Conservation (phyloP, 768 basidiomycete species). For the Tephrocybe rancida region DNA sequence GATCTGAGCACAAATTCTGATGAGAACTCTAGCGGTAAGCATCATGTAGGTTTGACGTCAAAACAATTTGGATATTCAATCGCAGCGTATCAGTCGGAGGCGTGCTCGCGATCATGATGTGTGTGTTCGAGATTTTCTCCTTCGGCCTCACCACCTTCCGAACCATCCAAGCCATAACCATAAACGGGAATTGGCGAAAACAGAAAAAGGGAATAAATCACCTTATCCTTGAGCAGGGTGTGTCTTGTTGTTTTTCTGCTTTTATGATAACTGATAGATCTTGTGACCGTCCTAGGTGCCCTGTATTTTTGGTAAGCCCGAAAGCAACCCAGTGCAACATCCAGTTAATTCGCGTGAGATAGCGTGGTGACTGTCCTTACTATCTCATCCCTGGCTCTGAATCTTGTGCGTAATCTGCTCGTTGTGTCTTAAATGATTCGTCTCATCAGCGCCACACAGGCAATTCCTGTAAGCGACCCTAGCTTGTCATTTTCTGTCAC, state of each 20-base stretch:
- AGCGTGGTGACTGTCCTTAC: constrained; percentile 27
- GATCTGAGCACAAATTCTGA: neutral
- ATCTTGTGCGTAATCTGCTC: constrained; percentile 20
- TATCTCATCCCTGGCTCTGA: constrained; percentile 23
- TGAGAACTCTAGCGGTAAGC: neutral
- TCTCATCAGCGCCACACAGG: constrained; percentile 8
- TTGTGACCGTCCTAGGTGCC: constrained; percentile 16
- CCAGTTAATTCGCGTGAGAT: too few relatives aligned
- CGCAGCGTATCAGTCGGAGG: constrained; percentile 18
- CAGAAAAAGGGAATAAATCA: constrained; percentile 22
- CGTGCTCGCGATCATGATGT: constrained; percentile 29
- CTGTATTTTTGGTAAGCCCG: constrained; percentile 28
- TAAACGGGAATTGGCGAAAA: constrained; percentile 14
- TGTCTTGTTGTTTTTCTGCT: too few relatives aligned
- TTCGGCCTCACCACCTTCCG: constrained; percentile 24
- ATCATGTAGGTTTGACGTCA: neutral
- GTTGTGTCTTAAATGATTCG: neutral
- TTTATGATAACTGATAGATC: neutral
- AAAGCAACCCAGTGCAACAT: neutral
- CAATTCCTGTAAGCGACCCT: constrained; percentile 19
- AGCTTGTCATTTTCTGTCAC: neutral
- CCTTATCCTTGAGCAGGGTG: constrained; percentile 31
- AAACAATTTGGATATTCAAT: neutral
- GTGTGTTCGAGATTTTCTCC: constrained; percentile 27
- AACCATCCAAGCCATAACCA: constrained; percentile 24